Evolutionary conservation across 2,329 filamentous ascomycete species (phyloP), one percentile per base, ranked within the genome.

Genomic region (Thielaviopsis ethacetica): DNA sequence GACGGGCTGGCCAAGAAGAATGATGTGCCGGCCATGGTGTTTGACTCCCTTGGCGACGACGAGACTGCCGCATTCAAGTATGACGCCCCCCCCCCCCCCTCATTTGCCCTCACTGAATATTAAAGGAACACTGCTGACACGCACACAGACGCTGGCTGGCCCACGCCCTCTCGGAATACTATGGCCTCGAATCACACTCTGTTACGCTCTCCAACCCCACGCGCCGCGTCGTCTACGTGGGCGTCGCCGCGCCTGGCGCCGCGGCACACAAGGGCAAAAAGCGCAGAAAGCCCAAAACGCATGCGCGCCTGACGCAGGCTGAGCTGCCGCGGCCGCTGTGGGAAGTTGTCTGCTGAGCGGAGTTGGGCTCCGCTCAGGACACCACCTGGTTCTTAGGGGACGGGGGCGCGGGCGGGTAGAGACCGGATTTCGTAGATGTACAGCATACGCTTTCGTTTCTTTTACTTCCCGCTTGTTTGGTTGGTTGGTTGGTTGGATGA

Each of bases 151-250:
- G 91, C 63, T 97, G 91, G 87, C 80, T 97, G 58, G 88, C 94
- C 1, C 91, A 97, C 71, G 86, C 88, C 60, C 91, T 97, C 63
- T 91, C 88, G 10, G 82, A 85, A 49, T 97, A 97, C 70, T 97
- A 97, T 68, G 91, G 90, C 52, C 78, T 96, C 59, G 80, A 83
- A 62, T 95, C 91, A 21, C 89, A 84, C 74, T 91, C 87, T 4
- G 81, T 91, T 61, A 86, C 85, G 0, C 78, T 85, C 1, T 83
- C 83, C 34, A 76, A 82, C 63, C 85, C 88, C 2, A 79, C 83
- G 15, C 80, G 84, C 57, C 81, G 88, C 56, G 85, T 93, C 62
- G 89, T 93, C 7, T 95, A 94, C 66, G 84, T 96, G 22, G 87
- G 86, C 3, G 73, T 91, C 62, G 82, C 54, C 15, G 38, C 54